phyloP scores from a whole-genome alignment of 805 yeast species.

The Kodamaea sagamina region DNA sequence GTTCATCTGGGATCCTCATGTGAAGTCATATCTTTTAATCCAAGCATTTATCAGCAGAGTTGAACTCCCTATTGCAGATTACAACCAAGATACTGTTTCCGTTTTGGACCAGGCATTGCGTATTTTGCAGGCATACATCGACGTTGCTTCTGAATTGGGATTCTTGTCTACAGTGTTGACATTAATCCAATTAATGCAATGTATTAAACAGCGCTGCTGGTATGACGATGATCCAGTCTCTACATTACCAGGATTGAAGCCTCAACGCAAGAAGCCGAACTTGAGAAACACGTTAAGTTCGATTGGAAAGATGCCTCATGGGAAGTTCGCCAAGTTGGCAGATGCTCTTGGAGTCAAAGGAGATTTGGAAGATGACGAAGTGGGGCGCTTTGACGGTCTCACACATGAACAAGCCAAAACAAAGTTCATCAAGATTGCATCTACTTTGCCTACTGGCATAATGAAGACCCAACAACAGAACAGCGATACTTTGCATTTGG shows the following conservation, averaged over 20 bases:
- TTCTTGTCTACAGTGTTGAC: conserved; percentile 60
- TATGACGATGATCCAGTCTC: conserved; percentile 71
- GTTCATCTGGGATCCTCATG: conserved; percentile 85
- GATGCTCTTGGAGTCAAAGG: conserved; percentile 39
- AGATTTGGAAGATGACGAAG: background rate
- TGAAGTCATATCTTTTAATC: conserved; percentile 68
- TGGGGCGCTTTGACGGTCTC: background rate
- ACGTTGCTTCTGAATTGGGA: conserved; percentile 84
- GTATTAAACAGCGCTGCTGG: conserved; percentile 89
- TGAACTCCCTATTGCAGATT: conserved; percentile 92
- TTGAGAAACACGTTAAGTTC: conserved; percentile 31
- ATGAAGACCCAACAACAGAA: conserved; percentile 41
- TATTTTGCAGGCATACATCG: conserved; percentile 89
- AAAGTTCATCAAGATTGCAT: conserved; percentile 54
- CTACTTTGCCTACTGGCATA: conserved; percentile 63
- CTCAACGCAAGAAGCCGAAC: conserved; percentile 2
- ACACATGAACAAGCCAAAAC: conserved; percentile 27
- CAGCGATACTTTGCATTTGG: conserved; percentile 40
- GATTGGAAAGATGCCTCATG: conserved; percentile 44
- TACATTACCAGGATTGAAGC: conserved; percentile 51
- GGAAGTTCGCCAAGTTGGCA: conserved; percentile 37
- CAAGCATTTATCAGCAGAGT: conserved; percentile 72
- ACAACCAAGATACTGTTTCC: conserved; percentile 88
- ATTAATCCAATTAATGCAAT: conserved; percentile 72
- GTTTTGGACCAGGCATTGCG: conserved; percentile 94